These are phyloP conservation scores for Cryptomeria japonica DNA, from an alignment of 75 land plant species.

Conservation along the genomic window DNA sequence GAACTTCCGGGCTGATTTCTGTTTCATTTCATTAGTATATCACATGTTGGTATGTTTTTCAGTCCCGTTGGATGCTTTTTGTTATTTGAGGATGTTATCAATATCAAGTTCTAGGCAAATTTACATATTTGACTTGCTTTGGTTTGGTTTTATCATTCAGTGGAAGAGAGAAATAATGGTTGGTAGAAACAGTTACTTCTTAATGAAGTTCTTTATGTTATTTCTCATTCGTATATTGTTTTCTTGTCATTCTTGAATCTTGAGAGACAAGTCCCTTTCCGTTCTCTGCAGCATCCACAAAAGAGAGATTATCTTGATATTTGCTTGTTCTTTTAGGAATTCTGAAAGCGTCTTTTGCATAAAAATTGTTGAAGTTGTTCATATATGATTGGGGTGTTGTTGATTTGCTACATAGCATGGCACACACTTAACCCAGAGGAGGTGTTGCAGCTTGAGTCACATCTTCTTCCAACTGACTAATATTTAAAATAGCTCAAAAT, in stretches of 20 bases:
- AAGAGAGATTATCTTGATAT: not conserved
- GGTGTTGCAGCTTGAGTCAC: not conserved
- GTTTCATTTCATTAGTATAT: not conserved
- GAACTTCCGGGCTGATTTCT: too few species aligned
- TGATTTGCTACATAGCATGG: too few species aligned
- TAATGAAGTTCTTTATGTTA: not conserved
- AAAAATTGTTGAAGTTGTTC: not conserved
- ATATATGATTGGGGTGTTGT: too few species aligned
- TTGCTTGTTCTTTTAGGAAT: not conserved
- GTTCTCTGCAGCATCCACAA: not conserved
- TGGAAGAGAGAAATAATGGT: not conserved
- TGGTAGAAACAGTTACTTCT: too few species aligned
- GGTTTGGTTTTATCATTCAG: not conserved
- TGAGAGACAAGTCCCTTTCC: not conserved
- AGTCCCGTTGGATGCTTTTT: not conserved
- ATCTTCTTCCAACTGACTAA: not conserved
- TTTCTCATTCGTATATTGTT: not conserved
- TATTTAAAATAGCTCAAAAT: too few species aligned
- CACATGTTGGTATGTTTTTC: not conserved
- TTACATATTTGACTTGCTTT: not conserved
- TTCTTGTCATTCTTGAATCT: not conserved
- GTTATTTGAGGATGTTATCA: not conserved
- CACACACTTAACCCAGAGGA: too few species aligned
- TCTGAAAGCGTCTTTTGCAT: not conserved
- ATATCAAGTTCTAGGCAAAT: not conserved